These are phyloP conservation scores for Allomyces javanicus DNA, from an alignment of 192 early-diverging fungal genomes.

Conservation along the genomic window DNA sequence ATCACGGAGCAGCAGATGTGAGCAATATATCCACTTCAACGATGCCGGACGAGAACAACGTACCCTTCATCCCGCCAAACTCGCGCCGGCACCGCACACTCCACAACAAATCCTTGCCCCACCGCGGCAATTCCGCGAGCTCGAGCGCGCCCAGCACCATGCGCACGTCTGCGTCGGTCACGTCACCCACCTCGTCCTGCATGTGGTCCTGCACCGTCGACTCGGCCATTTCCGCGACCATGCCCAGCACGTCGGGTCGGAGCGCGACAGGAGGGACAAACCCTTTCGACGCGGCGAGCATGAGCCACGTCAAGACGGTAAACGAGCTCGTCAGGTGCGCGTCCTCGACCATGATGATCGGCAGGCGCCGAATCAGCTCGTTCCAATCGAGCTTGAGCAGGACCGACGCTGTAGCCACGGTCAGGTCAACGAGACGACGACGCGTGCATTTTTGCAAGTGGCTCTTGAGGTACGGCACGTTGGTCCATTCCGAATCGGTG, in stretches of 20 bases:
- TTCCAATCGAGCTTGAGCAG: background rate
- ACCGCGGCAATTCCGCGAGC: background rate
- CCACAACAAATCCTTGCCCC: background rate
- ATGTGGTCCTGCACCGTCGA: background rate
- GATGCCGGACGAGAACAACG: background rate
- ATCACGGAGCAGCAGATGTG: background rate
- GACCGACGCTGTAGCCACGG: background rate
- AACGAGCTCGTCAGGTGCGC: background rate
- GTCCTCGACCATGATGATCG: constrained; percentile 1
- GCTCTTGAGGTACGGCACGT: background rate
- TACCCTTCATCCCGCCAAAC: background rate
- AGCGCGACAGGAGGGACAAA: background rate
- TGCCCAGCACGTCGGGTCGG: background rate
- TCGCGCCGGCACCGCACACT: background rate
- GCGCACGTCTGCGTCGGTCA: background rate
- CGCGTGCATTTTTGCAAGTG: background rate
- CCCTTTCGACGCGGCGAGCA: background rate
- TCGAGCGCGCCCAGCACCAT: background rate
- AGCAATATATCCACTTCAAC: background rate
- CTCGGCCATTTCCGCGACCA: background rate
- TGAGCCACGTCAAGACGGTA: background rate
- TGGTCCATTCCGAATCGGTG: background rate
- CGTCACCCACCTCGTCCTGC: background rate
- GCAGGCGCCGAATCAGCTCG: background rate
- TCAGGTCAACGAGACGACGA: background rate